Evolutionary conservation across 371 early-diverging fungal genomes (phyloP).

Genomic region (Mortierella sp.): DNA sequence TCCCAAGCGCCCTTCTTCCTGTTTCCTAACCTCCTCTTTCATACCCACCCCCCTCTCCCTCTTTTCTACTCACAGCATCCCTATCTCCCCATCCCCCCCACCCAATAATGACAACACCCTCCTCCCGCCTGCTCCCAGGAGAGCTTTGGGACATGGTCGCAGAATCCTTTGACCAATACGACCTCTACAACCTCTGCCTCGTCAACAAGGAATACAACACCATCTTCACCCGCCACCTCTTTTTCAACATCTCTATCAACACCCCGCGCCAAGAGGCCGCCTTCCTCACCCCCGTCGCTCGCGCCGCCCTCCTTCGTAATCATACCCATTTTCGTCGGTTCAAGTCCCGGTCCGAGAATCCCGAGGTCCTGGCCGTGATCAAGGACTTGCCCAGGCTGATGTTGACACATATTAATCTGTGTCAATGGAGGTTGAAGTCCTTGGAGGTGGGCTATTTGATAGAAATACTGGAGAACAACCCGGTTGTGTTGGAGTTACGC

Average conservation of each 20-base stretch:
- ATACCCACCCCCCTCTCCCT: too few species aligned
- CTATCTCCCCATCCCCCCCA: too few species aligned
- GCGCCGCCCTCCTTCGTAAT: background rate
- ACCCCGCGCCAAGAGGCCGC: background rate
- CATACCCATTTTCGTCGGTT: background rate
- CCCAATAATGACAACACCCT: too few species aligned
- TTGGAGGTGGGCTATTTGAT: background rate
- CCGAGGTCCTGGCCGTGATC: background rate
- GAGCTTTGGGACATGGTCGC: background rate
- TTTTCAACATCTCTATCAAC: background rate
- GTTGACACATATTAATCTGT: background rate
- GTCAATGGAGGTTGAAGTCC: background rate
- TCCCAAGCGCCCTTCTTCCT: too few species aligned
- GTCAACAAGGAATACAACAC: background rate
- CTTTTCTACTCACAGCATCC: too few species aligned
- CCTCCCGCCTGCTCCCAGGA: background rate
- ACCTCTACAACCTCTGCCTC: background rate
- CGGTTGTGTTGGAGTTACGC: background rate
- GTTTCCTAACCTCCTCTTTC: too few species aligned
- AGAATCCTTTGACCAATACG: background rate
- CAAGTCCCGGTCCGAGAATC: background rate
- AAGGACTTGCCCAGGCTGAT: background rate
- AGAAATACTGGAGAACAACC: background rate
- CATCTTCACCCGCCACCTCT: background rate
- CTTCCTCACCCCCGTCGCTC: background rate